These are phyloP conservation scores for Blastocladiella emersonii DNA, from an alignment of 371 early-diverging fungal species.

Conservation along the genomic window DNA sequence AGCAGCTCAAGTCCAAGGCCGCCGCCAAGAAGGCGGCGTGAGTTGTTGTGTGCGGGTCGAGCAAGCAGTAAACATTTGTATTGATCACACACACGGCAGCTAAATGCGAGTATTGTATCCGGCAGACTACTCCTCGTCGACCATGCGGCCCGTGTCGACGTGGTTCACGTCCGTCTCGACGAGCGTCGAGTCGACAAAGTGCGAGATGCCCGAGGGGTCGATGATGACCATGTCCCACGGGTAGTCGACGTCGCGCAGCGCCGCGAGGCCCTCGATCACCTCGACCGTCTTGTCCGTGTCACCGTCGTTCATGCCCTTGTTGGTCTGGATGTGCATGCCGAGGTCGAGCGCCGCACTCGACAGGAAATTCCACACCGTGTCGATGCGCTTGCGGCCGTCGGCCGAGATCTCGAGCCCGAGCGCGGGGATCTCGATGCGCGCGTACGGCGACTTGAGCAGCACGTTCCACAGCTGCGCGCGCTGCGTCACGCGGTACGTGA, in stretches of 20 bases:
- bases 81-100: too few relatives aligned
- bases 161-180: neutral
- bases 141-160: neutral
- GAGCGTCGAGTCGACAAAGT: neutral
- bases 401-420: neutral
- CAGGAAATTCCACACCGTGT: neutral
- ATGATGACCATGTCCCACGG: neutral
- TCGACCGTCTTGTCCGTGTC: neutral
- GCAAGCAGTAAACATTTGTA: neutral
- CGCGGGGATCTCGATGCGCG: neutral
- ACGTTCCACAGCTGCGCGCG: neutral
- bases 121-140: slow-evolving; percentile 64
- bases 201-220: neutral
- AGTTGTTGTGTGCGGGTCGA: neutral
- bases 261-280: neutral
- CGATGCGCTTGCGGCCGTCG: neutral
- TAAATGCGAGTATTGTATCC: too few relatives aligned
- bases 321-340: neutral
- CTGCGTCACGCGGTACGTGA: neutral
- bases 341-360: neutral
- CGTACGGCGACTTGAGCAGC: slow-evolving; percentile 2
- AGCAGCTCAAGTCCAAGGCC: slow-evolving; percentile 45
- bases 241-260: neutral
- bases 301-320: neutral
- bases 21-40: slow-evolving; percentile 11